Percentiles rank a stretch among this genome's conserved stretches.
These are phyloP conservation scores for Testicularia cyperi DNA, from an alignment of 1,284 basidiomycete genomes.

Conservation along the genomic window DNA sequence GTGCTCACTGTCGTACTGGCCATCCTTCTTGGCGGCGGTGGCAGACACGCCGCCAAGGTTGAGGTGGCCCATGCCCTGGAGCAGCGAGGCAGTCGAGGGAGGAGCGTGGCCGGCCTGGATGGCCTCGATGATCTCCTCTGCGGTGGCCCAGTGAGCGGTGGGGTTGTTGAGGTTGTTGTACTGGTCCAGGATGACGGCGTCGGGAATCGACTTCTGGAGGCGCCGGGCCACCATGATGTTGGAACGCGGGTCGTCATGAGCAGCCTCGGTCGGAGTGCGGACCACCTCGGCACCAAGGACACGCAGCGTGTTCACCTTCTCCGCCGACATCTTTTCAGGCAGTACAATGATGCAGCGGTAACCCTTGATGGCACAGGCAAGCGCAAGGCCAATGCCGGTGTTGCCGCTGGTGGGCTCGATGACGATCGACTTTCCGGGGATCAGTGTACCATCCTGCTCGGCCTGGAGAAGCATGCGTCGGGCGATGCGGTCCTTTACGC, in stretches of 20 bases:
- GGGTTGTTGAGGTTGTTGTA: constrained; percentile 69
- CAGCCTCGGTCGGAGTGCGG: constrained; percentile 86
- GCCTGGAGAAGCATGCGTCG: constrained; percentile 88
- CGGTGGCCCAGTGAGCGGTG: constrained; percentile 46
- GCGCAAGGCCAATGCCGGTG: constrained; percentile 70
- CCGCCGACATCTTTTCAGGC: constrained; percentile 93
- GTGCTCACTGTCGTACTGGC: no score
- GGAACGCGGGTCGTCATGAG: constrained; percentile 79
- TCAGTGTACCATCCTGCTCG: constrained; percentile 79
- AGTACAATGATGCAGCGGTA: constrained; percentile 75
- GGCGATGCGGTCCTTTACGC: constrained; percentile 88
- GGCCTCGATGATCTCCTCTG: constrained; percentile 68
- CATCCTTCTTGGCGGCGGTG: neutral
- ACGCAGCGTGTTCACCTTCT: constrained; percentile 89
- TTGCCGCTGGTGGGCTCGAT: constrained; percentile 88
- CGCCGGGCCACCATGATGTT: constrained; percentile 84
- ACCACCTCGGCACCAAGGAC: constrained; percentile 91
- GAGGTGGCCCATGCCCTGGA: constrained; percentile 61
- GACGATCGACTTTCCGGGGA: constrained; percentile 84
- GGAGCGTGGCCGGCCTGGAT: constrained; percentile 63
- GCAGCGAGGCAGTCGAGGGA: constrained; percentile 38
- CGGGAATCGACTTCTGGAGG: constrained; percentile 76
- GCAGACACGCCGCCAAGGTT: constrained; percentile 5
- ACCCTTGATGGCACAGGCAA: constrained; percentile 89
- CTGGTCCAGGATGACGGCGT: constrained; percentile 89